Conservation (phyloP, 306 rosid genomes). For the Rosa persica region DNA sequence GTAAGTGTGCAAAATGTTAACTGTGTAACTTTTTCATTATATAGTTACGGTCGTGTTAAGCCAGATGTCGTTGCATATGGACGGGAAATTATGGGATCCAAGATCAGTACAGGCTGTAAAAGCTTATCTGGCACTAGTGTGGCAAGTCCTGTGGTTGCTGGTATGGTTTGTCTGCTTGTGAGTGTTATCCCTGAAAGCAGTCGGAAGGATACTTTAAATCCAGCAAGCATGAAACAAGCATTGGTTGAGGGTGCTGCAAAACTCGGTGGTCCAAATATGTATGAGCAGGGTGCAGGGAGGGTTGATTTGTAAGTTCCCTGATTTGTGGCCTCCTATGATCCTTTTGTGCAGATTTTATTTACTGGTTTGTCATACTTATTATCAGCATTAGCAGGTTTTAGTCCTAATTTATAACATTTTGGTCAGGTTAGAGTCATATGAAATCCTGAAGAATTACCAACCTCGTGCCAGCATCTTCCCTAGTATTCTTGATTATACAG, state of each 20-base stretch:
- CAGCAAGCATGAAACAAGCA: slow-evolving; percentile 99
- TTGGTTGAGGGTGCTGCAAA: slow-evolving; percentile 96
- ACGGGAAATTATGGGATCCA: slow-evolving; percentile 96
- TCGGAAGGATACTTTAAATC: slow-evolving; percentile 73
- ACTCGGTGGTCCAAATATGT: slow-evolving; percentile 86
- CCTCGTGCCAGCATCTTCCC: slow-evolving; percentile 96
- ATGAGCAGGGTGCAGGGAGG: slow-evolving; percentile 98
- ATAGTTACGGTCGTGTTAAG: slow-evolving; percentile 93
- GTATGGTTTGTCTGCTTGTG: slow-evolving; percentile 94
- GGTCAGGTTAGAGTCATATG: slow-evolving; percentile 90
- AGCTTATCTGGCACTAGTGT: slow-evolving; percentile 98
- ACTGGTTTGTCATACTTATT: not conserved
- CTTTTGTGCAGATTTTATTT: not conserved
- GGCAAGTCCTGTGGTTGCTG: slow-evolving; percentile 99
- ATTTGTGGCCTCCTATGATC: slow-evolving; percentile 7
- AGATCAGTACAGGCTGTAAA: slow-evolving; percentile 92
- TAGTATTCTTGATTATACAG: slow-evolving; percentile 75
- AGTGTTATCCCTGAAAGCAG: slow-evolving; percentile 76
- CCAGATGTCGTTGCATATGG: slow-evolving; percentile 99
- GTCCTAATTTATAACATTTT: slow-evolving; percentile 26
- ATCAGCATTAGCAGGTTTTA: not conserved
- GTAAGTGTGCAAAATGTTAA: slow-evolving; percentile 6
- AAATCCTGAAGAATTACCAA: slow-evolving; percentile 81
- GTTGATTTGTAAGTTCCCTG: slow-evolving; percentile 80
- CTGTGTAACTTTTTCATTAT: slow-evolving; percentile 3